A percentile compares a stretch with the other conserved stretches of the same genome.
Evolutionary conservation across 1,139 yeast species (phyloP).

Genomic region (Scheffersomyces stambukii): DNA sequence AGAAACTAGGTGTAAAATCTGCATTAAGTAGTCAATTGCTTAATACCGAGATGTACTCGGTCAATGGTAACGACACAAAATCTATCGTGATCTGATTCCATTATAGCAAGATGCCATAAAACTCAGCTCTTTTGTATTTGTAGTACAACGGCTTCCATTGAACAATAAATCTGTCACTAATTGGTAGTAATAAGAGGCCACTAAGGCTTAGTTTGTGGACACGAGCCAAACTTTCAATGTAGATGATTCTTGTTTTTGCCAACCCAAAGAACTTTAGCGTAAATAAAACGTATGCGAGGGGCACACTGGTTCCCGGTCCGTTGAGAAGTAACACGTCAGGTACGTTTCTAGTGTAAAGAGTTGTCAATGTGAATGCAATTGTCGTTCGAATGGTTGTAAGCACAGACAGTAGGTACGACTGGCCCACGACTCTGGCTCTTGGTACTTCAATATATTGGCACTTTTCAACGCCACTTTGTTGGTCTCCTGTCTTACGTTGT

Average conservation of each 20-base stretch:
- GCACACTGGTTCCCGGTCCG: slow-evolving; percentile 94
- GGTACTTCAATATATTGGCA: slow-evolving; percentile 46
- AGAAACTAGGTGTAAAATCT: too few species aligned
- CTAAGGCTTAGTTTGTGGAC: slow-evolving; percentile 72
- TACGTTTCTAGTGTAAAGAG: too few species aligned
- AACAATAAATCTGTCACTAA: slow-evolving; percentile 74
- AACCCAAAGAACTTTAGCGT: slow-evolving; percentile 51
- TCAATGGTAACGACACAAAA: too few species aligned
- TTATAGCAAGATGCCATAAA: slow-evolving; percentile 71
- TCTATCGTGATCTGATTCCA: too few species aligned
- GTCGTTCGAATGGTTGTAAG: slow-evolving; percentile 53
- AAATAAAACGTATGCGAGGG: slow-evolving; percentile 63
- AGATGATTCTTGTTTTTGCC: slow-evolving; percentile 57
- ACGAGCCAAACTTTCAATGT: slow-evolving; percentile 86
- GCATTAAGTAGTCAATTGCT: too few species aligned
- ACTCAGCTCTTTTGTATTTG: slow-evolving; percentile 62
- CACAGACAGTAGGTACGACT: slow-evolving; percentile 49
- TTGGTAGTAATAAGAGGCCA: slow-evolving; percentile 65
- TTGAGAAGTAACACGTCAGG: slow-evolving; percentile 68
- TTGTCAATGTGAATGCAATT: too few species aligned
- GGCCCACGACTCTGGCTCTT: slow-evolving; percentile 79
- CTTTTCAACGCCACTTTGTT: slow-evolving; percentile 14
- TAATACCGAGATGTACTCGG: too few species aligned
- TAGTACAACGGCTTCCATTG: slow-evolving; percentile 77
- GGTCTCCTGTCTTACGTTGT: too few species aligned